These are phyloP conservation scores for Zychaea mexicana DNA, from an alignment of 371 early-diverging fungal genomes.

Conservation along the genomic window DNA sequence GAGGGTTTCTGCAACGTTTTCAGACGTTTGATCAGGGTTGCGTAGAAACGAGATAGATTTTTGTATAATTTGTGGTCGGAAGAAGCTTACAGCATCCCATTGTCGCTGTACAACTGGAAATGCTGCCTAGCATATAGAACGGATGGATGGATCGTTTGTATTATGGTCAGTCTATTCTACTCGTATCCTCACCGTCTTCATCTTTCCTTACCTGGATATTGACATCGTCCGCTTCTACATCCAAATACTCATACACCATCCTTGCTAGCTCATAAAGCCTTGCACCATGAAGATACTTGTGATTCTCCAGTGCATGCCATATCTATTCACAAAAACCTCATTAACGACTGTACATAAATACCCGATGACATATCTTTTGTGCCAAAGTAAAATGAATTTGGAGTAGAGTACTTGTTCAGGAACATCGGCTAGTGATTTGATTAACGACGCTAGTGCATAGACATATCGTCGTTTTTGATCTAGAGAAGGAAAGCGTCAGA, in stretches of 20 bases:
- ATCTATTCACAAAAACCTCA: conserved; percentile 52
- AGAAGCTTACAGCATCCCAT: conserved; percentile 84
- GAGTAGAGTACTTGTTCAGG: conserved; percentile 90
- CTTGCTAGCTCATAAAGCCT: conserved; percentile 71
- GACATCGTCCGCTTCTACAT: conserved; percentile 34
- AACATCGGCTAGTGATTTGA: conserved; percentile 83
- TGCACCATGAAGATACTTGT: conserved; percentile 72
- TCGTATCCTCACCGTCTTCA: too few species aligned
- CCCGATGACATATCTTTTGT: too few species aligned
- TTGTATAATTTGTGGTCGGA: conserved; percentile 73
- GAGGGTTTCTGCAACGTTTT: conserved; percentile 64
- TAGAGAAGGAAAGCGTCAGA: too few species aligned
- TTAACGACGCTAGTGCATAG: conserved; percentile 75
- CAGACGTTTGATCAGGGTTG: conserved; percentile 41
- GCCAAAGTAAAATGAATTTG: too few species aligned
- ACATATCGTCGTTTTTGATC: conserved; percentile 60
- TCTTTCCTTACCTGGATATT: conserved; percentile 9
- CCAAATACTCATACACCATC: conserved; percentile 65
- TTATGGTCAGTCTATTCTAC: too few species aligned
- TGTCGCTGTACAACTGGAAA: conserved; percentile 85
- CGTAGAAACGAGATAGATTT: conserved; percentile 57
- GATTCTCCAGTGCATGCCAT: conserved; percentile 77
- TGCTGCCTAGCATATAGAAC: conserved; percentile 42
- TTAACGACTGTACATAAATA: too few species aligned
- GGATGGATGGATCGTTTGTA: too few species aligned